These are phyloP conservation scores for Avena sativa DNA, from an alignment of 176 grass and related monocot genomes.

Conservation along the genomic window DNA sequence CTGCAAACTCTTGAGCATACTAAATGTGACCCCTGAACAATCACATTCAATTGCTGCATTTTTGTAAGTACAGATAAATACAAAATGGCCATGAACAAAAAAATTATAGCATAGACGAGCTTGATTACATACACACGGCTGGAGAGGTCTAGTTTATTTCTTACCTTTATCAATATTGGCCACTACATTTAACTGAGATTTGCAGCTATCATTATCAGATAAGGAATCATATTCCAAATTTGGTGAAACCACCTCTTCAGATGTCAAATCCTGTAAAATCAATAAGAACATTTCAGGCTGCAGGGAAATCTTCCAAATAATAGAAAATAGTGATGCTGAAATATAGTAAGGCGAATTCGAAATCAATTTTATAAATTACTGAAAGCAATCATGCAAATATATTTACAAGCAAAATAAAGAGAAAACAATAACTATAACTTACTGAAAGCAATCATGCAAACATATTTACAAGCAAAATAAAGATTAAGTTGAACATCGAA, in stretches of 20 bases:
- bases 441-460: neutral
- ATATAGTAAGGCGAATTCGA: neutral
- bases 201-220: conserved; percentile 50
- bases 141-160: neutral
- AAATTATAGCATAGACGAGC: conserved; percentile 8
- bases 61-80: neutral
- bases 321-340: neutral
- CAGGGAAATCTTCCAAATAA: conserved; percentile 24
- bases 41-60: neutral
- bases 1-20: conserved; percentile 1
- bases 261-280: conserved; percentile 66
- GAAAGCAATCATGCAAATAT: conserved; percentile 1
- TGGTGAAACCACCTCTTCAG: conserved; percentile 53
- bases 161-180: conserved; percentile 68
- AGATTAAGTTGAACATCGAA: neutral
- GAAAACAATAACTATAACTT: neutral
- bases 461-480: conserved; percentile 14
- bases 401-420: conserved; percentile 18
- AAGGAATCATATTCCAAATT: conserved; percentile 57
- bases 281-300: conserved; percentile 1
- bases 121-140: neutral
- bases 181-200: conserved; percentile 57
- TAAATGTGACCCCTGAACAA: neutral
- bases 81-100: neutral
- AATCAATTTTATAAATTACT: neutral